Evolutionary conservation across 2,329 filamentous ascomycete genomes (phyloP).

Genomic region (Bimuria novae-zelandiae): DNA sequence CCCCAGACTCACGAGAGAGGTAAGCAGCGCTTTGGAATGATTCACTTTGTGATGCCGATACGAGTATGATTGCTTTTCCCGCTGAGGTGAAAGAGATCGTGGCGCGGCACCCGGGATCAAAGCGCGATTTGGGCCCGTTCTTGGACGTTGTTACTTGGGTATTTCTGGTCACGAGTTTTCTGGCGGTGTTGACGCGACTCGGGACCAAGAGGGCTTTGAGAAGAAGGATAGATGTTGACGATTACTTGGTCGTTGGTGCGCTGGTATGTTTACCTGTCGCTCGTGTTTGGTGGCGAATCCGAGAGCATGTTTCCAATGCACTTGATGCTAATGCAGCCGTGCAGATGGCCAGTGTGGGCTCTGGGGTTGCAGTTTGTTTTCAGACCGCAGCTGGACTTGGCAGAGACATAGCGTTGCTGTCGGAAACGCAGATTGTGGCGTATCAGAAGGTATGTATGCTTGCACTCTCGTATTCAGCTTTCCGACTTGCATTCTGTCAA

Average conservation of each 20-base stretch:
- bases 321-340: slow-evolving; percentile 12
- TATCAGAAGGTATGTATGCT: slow-evolving; percentile 37
- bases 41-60: slow-evolving; percentile 25
- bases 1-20: neutral
- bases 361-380: slow-evolving; percentile 36
- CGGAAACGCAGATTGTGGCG: slow-evolving; percentile 22
- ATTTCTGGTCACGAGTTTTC: slow-evolving; percentile 37
- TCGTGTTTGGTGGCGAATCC: neutral
- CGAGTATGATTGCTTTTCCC: slow-evolving; percentile 31
- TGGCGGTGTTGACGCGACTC: slow-evolving; percentile 40
- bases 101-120: slow-evolving; percentile 36
- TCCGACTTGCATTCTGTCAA: neutral
- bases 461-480: slow-evolving; percentile 4
- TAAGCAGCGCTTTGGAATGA: slow-evolving; percentile 14
- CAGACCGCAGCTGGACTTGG: slow-evolving; percentile 41
- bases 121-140: slow-evolving; percentile 37
- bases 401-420: slow-evolving; percentile 26
- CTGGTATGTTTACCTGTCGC: slow-evolving; percentile 26
- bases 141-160: slow-evolving; percentile 44
- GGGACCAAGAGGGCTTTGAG: slow-evolving; percentile 41
- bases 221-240: slow-evolving; percentile 38
- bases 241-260: slow-evolving; percentile 41
- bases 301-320: neutral
- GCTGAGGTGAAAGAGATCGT: slow-evolving; percentile 27
- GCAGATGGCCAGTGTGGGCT: slow-evolving; percentile 38